Base-by-base conservation (phyloP, 2,329 filamentous ascomycete species). In the Sordariomycetes sp. region DNA sequence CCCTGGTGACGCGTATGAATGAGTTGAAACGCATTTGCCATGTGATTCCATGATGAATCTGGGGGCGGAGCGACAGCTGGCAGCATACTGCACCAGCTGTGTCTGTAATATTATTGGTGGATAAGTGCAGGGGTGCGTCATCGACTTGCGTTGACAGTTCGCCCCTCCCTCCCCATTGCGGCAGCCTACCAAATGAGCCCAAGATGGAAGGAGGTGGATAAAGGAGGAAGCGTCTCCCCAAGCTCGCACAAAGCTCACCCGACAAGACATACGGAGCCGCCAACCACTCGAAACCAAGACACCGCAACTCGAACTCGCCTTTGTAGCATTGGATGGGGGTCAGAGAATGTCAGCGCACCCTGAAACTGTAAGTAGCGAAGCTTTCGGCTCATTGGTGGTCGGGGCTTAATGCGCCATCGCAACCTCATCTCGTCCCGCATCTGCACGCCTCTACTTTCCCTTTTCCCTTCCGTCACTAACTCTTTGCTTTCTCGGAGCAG, bases 401-500 rank as follows among this genome's bases (percentile, higher is more conserved):
- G 42, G 39, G 25, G 35, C 17, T 52, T 56, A 12, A 56, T 56
- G 55, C 55, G 34, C 25, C 45, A 48, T 34, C 34, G 22, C 32
- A 25, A 32, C 53, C 17, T 42, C 45, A 20, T 51, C 20, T 50
- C 42, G 34, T n/a, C 12, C 17, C 25, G 32, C 20, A 39, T 25
- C n/a, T 35, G 34, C 24, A 35, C 7, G 15, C 42, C 20, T 15
- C 39, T 36, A 45, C 20, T 20, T 50, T 50, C 45, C 10, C 45
- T 24, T 36, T 25, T 36, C 3, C n/a, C 36, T n/a, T 20, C 28
- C 8, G 17, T 10, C 20, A 6, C 2, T 25, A 24, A 51, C 28
- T 56, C 15, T 10, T 50, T 32, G 36, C 50, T 56, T 48, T 22
- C 45, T 8, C 42, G 52, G 17, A 5, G 15, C 61, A 79, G 73